Base-by-base conservation (phyloP, 129 eudicot genomes). In the Lactuca saligna region DNA sequence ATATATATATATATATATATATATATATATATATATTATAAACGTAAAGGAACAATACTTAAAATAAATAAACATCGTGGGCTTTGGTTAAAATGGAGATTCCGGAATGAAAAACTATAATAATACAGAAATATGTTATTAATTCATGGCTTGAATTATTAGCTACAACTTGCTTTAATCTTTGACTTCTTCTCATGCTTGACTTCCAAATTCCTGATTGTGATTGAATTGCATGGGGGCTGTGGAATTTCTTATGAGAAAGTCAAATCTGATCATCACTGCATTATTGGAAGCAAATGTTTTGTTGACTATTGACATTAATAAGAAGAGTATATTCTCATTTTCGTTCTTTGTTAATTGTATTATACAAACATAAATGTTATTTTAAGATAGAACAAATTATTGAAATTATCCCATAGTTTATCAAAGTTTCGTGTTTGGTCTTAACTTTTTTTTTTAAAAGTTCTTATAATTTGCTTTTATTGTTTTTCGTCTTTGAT, bases 201-300 rank as follows among this genome's bases (percentile, higher is more conserved):
- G 80, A 76, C 75, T 68, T 68, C 58, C 41, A 76, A 25, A 48
- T 53, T 68, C 58, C 14, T 41, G 17, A 76, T 20, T 66, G 74
- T 37, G 58, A 29, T 76, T 76, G 75, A 76, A 68, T 61, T 69
- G 65, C 61, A 76, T 68, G 39, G 41, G 17, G 63, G 54, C 61
- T 42, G 4, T 39, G 16, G 61, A 58, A 51, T 38, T 44, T 48
- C 54, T 13, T 65, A n/a, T 65, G 20, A 16, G 48, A 70, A 58
- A 48, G 79, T 75, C 79, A 66, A 15, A 58, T 49, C 8, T 6
- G 48, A 67, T 67, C 34, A 58, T 34, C 60, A 63, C 32, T 65
- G 15, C 64, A 63, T 63, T 63, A 73, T 75, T 75, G 66, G 68
- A 75, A 35, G 42, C 56, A 66, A 58, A 66, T 8, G 38, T 37